Evolutionary conservation across 2,329 filamentous ascomycete species (phyloP).

Genomic region (Chalara sp.): DNA sequence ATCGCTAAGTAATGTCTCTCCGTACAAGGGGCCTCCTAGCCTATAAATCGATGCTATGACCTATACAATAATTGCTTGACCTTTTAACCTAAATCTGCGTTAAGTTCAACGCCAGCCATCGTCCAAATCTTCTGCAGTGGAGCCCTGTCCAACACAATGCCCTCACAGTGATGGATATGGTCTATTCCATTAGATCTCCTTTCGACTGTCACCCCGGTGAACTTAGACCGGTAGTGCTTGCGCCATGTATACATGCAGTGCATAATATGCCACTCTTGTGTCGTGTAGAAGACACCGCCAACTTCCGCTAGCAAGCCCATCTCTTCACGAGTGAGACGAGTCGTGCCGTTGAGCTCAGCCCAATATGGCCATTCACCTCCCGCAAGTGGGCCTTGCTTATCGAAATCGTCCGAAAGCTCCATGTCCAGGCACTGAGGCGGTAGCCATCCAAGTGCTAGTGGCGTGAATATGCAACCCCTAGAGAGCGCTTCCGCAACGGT

Average conservation of each 20-base stretch:
- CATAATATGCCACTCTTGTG: slow-evolving; percentile 25
- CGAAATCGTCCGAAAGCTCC: slow-evolving; percentile 28
- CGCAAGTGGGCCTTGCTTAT: slow-evolving; percentile 20
- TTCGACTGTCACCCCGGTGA: slow-evolving; percentile 1
- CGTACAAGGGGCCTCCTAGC: no score
- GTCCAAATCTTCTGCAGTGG: slow-evolving; percentile 4
- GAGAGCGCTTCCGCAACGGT: slow-evolving; percentile 22
- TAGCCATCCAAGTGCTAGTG: slow-evolving; percentile 29
- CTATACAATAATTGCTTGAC: no score
- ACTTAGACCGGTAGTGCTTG: slow-evolving; percentile 16
- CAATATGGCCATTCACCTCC: slow-evolving; percentile 29
- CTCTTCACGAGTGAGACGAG: slow-evolving; percentile 10
- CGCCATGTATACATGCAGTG: slow-evolving; percentile 31
- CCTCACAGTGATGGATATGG: slow-evolving; percentile 8
- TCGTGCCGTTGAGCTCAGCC: slow-evolving; percentile 19
- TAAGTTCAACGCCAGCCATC: slow-evolving; percentile 2
- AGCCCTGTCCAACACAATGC: slow-evolving; percentile 1
- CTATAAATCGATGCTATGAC: no score
- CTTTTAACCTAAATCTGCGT: slow-evolving; percentile 1
- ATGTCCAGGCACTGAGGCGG: slow-evolving; percentile 28
- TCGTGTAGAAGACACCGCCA: slow-evolving; percentile 15
- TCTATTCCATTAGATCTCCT: slow-evolving; percentile 1
- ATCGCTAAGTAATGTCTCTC: no score
- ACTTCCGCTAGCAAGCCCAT: slow-evolving; percentile 16
- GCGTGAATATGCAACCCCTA: slow-evolving; percentile 27